Conservation (phyloP, 78 protist species). For the Ministeria vibrans region DNA sequence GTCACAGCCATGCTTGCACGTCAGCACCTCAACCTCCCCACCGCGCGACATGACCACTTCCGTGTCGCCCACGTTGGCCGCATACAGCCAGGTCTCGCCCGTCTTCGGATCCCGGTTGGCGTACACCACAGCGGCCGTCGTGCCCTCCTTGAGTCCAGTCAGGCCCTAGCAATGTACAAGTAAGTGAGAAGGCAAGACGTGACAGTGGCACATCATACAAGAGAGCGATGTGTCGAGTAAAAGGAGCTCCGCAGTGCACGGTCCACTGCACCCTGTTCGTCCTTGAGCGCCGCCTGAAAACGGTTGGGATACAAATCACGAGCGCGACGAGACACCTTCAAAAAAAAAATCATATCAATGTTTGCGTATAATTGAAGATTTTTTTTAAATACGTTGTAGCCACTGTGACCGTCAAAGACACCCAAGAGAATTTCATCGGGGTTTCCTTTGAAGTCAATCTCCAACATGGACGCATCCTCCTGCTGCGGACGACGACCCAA, state of each 20-base stretch:
- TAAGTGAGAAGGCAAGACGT: no score
- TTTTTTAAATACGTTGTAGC: not conserved
- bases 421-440: not conserved
- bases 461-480: not conserved
- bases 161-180: no score
- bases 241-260: not conserved
- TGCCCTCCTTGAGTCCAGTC: not conserved
- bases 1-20: not conserved
- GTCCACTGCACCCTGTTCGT: not conserved
- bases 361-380: no score
- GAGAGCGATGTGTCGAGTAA: not conserved
- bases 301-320: not conserved
- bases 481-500: not conserved
- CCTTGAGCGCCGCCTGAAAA: not conserved
- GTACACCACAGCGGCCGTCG: not conserved
- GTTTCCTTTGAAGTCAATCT: not conserved
- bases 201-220: no score
- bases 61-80: constrained; percentile 12
- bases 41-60: constrained; percentile 1
- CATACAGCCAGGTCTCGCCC: not conserved
- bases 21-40: not conserved
- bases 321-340: no score
- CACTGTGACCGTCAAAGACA: constrained; percentile 15
- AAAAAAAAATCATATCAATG: no score
- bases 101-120: not conserved